Evolutionary conservation across 176 grass and related monocot species (phyloP), one percentile per base, ranked within the genome.

Genomic region (Chloris gayana): DNA sequence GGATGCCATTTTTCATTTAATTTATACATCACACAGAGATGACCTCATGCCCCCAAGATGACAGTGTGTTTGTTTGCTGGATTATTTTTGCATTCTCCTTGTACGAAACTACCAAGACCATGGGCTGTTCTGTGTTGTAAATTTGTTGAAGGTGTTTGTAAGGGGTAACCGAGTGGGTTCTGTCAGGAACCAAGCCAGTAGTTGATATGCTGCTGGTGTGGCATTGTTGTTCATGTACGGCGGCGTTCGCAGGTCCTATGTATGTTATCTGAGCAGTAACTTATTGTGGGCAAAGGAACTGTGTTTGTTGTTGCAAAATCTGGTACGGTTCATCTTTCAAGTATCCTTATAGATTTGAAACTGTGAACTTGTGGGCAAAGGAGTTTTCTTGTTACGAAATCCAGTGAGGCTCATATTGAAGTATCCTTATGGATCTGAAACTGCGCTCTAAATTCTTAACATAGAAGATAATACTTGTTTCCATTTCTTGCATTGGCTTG

Each of bases 31-130:
- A 77, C 65, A 83, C 81, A 64, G 73, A 39, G 66, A 66, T 8
- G 57, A 47, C 72, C 72, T 76, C 67, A 39, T 89, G 76, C 72
- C 77, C 70, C 27, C 9, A 61, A 61, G 54, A 85, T 72, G 64
- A 45, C 77, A 47, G 33, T 65, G 65, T 72, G 46, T 69, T 70
- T 85, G 54, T 76, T 85, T 71, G 82, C 65, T 81, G 57, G 71
- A 89, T 77, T 88, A 56, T 66, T 85, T 81, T 89, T 77, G 46
- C 72, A 67, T 81, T 85, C 35, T 63, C 77, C 77, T 76, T 81
- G 77, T 89, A 82, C 70, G 71, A 89, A 89, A 37, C 54, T 81
- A 70, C 42, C n/a, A 4, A 75, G 57, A 81, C 45, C 45, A 58
- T 81, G 44, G 18, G 34, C 54, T 76, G 56, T 72, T 82, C 65